Evolutionary conservation across 805 yeast species (phyloP).

Genomic region (Torulaspora gathmanii): DNA sequence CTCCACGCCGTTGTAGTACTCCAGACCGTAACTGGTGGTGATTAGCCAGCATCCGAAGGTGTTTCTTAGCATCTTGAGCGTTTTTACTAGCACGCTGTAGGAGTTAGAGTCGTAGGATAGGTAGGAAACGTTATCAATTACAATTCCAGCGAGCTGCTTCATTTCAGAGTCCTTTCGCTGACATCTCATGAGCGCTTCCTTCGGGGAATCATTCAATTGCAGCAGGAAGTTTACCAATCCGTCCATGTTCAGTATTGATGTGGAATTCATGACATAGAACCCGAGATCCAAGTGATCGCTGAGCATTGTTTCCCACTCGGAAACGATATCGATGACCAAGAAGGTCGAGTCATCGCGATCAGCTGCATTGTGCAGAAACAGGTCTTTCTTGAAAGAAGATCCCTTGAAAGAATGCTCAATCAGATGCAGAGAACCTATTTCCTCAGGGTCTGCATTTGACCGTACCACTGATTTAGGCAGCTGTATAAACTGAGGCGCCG

Average conservation of each 20-base stretch:
- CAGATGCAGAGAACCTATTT: constrained; percentile 21
- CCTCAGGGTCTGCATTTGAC: not conserved
- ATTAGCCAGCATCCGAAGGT: constrained; percentile 31
- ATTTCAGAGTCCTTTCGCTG: constrained; percentile 7
- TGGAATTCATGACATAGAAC: constrained; percentile 18
- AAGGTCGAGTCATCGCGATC: constrained; percentile 7
- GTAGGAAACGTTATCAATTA: constrained; percentile 34
- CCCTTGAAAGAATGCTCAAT: constrained; percentile 26
- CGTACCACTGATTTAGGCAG: constrained; percentile 7
- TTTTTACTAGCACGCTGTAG: constrained; percentile 17
- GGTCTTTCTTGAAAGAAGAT: constrained; percentile 17
- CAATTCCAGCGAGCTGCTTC: constrained; percentile 27
- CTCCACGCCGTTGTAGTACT: constrained; percentile 31
- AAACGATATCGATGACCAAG: constrained; percentile 25
- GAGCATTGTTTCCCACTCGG: constrained; percentile 19
- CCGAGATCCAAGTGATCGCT: constrained; percentile 2
- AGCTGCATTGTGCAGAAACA: constrained; percentile 11
- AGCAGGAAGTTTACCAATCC: constrained; percentile 21
- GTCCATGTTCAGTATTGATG: constrained; percentile 21
- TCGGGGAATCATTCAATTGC: constrained; percentile 25
- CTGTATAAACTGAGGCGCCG: constrained; percentile 12
- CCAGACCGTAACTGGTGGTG: constrained; percentile 27
- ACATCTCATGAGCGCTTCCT: constrained; percentile 24
- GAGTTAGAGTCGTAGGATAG: constrained; percentile 17
- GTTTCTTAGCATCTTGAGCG: constrained; percentile 20